These are phyloP conservation scores for Diaporthe helianthi DNA, from an alignment of 2,329 filamentous ascomycete species.

Conservation along the genomic window DNA sequence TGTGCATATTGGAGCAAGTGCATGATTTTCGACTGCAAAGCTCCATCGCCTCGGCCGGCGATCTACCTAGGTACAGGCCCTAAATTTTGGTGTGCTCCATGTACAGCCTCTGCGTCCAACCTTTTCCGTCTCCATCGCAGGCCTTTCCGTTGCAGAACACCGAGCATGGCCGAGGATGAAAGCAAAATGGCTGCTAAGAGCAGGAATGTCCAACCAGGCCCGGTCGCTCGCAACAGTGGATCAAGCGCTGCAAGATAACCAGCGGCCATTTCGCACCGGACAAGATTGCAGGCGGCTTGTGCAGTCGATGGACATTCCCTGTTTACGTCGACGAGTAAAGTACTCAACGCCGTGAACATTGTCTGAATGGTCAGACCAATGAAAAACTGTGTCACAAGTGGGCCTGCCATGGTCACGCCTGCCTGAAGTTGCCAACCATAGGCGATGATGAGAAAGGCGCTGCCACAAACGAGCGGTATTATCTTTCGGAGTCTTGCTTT, in stretches of 20 bases:
- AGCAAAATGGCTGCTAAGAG: background rate
- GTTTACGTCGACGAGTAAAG: conserved; percentile 12
- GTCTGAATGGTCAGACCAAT: conserved; percentile 19
- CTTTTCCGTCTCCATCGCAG: background rate
- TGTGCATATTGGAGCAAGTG: too few species aligned
- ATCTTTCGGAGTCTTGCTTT: conserved; percentile 18
- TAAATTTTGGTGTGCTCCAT: background rate
- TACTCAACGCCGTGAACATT: conserved; percentile 15
- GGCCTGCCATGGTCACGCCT: conserved; percentile 1
- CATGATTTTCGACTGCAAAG: background rate
- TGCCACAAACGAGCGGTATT: background rate
- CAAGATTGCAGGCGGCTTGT: conserved; percentile 22
- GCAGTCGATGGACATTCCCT: conserved; percentile 17
- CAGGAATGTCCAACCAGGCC: conserved; percentile 11
- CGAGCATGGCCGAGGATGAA: background rate
- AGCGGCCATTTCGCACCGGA: conserved; percentile 15
- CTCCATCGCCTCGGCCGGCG: too few species aligned
- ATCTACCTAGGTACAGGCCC: background rate
- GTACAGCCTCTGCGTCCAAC: background rate
- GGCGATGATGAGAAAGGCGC: conserved; percentile 3
- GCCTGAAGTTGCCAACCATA: conserved; percentile 20
- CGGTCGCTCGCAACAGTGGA: background rate
- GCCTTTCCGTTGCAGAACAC: background rate
- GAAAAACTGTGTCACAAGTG: conserved; percentile 18
- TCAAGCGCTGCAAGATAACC: conserved; percentile 21